Conservation (phyloP, 495 filamentous ascomycete species). For the Aspergillus campestris region DNA sequence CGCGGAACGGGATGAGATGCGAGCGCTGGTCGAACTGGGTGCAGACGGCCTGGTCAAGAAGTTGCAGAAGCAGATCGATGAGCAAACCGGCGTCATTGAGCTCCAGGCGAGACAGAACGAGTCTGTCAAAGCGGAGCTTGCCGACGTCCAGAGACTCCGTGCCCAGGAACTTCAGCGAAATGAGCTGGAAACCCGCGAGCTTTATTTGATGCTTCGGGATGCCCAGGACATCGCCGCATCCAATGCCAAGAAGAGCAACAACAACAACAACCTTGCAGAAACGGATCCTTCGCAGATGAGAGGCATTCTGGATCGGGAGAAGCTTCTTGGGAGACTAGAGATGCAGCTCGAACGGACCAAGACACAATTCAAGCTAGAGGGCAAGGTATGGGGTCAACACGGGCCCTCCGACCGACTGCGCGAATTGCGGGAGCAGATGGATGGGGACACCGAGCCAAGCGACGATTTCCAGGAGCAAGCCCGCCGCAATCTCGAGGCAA, state of each 20-base stretch:
- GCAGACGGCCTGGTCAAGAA: conserved; percentile 92
- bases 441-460: conserved; percentile 46
- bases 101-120: conserved; percentile 80
- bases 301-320: conserved; percentile 87
- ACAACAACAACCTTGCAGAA: conserved; percentile 34
- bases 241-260: conserved; percentile 61
- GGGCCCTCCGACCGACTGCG: conserved; percentile 86
- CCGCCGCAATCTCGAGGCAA: conserved; percentile 40
- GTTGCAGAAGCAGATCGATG: conserved; percentile 85
- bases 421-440: conserved; percentile 92
- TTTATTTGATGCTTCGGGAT: conserved; percentile 97
- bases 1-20: conserved; percentile 95
- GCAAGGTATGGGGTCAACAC: conserved; percentile 82
- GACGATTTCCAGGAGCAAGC: conserved; percentile 45
- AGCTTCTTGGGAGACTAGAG: conserved; percentile 83
- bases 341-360: conserved; percentile 94
- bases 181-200: conserved; percentile 88
- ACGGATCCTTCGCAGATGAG: conserved; percentile 71
- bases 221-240: conserved; percentile 91
- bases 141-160: conserved; percentile 75
- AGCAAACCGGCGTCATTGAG: conserved; percentile 84
- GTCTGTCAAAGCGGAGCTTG: conserved; percentile 77
- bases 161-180: conserved; percentile 91
- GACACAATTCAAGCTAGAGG: conserved; percentile 96
- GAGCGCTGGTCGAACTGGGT: conserved; percentile 81